phyloP scores from a whole-genome alignment of 352 stramenopile genomes.

The Phytophthora brassicae region DNA sequence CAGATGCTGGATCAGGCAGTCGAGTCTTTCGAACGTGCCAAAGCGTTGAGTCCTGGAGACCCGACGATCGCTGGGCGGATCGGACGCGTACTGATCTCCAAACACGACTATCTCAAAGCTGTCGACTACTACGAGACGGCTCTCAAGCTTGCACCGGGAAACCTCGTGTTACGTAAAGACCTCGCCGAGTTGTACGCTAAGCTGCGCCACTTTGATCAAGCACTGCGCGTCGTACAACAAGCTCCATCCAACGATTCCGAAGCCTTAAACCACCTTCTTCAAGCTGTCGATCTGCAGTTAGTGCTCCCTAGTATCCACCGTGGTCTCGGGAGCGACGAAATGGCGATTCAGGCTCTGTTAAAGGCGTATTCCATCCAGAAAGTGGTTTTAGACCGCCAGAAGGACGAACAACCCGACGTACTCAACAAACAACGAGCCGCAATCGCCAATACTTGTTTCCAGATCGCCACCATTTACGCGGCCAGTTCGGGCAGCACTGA shows the following conservation, averaged over 20 bases:
- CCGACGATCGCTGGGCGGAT: conserved; percentile 86
- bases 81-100: conserved; percentile 89
- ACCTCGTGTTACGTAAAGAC: conserved; percentile 86
- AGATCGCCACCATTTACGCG: conserved; percentile 76
- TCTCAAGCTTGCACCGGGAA: conserved; percentile 73
- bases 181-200: conserved; percentile 90
- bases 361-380: conserved; percentile 87
- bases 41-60: conserved; percentile 59
- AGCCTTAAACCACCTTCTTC: conserved; percentile 64
- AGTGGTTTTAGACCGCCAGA: conserved; percentile 77
- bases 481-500: conserved; percentile 23
- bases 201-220: conserved; percentile 84
- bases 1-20: conserved; percentile 90
- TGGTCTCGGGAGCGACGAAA: conserved; percentile 61
- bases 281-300: conserved; percentile 74
- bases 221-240: conserved; percentile 79
- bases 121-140: conserved; percentile 94
- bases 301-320: conserved; percentile 82
- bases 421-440: conserved; percentile 68
- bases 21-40: conserved; percentile 70
- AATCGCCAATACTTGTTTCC: conserved; percentile 84
- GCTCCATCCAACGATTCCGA: conserved; percentile 63
- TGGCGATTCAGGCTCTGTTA: conserved; percentile 78
- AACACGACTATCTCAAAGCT: conserved; percentile 93
- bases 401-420: conserved; percentile 82